phyloP scores from a whole-genome alignment of 1,284 basidiomycete species.

The Phlebopus sp. region DNA sequence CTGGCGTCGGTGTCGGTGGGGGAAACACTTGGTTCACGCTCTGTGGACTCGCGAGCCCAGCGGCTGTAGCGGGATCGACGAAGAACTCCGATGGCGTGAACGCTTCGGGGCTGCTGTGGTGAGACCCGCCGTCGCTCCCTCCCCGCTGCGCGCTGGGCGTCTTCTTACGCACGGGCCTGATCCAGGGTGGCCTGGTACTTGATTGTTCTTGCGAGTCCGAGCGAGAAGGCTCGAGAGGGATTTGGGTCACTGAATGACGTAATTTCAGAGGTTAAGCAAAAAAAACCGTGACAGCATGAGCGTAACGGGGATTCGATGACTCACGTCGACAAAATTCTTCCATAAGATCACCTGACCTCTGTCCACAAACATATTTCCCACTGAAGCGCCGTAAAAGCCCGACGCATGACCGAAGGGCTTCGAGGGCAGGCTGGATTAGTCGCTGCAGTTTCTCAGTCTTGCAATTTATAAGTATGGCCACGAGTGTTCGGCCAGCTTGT shows the following conservation, averaged over 20 bases:
- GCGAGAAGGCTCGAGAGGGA: conserved; percentile 69
- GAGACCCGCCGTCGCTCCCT: conserved; percentile 46
- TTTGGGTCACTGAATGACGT: conserved; percentile 68
- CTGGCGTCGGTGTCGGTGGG: conserved; percentile 8
- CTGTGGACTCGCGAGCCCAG: conserved; percentile 22
- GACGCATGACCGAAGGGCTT: conserved; percentile 82
- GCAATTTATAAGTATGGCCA: conserved; percentile 81
- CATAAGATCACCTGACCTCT: conserved; percentile 85
- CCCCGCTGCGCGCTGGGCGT: conserved; percentile 43
- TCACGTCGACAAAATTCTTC: conserved; percentile 88
- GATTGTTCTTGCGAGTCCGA: conserved; percentile 51
- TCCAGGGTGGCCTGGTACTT: conserved; percentile 72
- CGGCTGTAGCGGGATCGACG: conserved; percentile 33
- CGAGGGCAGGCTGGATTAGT: conserved; percentile 75
- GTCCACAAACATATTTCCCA: conserved; percentile 80
- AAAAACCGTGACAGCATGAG: background rate
- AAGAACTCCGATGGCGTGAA: conserved; percentile 65
- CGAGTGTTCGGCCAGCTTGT: conserved; percentile 85
- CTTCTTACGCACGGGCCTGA: conserved; percentile 82
- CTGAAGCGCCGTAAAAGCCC: conserved; percentile 77
- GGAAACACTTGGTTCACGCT: conserved; percentile 19
- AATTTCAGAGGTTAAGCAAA: conserved; percentile 13
- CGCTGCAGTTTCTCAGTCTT: conserved; percentile 65
- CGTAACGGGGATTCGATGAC: conserved; percentile 31
- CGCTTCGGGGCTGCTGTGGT: conserved; percentile 61